Evolutionary conservation across 2,329 filamentous ascomycete genomes (phyloP).

Genomic region (Hypoxylon sp.): DNA sequence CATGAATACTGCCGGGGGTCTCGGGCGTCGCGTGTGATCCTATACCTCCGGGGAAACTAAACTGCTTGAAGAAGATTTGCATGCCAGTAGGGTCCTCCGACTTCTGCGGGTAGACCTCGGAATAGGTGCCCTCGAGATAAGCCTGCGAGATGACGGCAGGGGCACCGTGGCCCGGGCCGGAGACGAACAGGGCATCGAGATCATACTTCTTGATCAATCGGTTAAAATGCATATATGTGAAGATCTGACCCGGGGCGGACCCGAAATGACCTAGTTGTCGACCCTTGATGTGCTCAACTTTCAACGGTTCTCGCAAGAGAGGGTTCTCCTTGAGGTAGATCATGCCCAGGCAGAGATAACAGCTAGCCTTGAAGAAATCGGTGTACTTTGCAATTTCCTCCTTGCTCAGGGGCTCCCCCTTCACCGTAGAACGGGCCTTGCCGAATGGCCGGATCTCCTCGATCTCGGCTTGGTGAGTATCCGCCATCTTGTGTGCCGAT

Average conservation of each 20-base stretch:
- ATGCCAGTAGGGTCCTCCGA: constrained; percentile 76
- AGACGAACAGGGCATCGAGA: constrained; percentile 78
- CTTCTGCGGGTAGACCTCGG: constrained; percentile 81
- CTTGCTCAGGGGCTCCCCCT: constrained; percentile 70
- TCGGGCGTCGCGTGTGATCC: constrained; percentile 84
- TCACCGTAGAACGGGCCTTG: constrained; percentile 72
- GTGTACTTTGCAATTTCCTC: constrained; percentile 77
- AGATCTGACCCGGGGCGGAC: constrained; percentile 82
- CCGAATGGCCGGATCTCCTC: constrained; percentile 75
- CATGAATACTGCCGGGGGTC: constrained; percentile 81
- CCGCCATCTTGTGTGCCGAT: constrained; percentile 36
- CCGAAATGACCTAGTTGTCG: constrained; percentile 83
- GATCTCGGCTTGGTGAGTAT: constrained; percentile 53
- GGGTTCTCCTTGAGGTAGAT: constrained; percentile 82
- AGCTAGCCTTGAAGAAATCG: constrained; percentile 79
- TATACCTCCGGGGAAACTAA: constrained; percentile 84
- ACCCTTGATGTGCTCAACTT: constrained; percentile 77
- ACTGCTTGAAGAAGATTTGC: constrained; percentile 83
- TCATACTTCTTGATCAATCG: constrained; percentile 85
- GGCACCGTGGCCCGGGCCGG: constrained; percentile 82
- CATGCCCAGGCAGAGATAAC: constrained; percentile 84
- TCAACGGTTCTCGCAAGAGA: constrained; percentile 76
- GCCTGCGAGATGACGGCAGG: constrained; percentile 81
- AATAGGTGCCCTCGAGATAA: constrained; percentile 82
- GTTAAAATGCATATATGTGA: constrained; percentile 87